phyloP scores from a whole-genome alignment of 2,329 filamentous ascomycete genomes.

The Ceratocystis lukuohia region DNA sequence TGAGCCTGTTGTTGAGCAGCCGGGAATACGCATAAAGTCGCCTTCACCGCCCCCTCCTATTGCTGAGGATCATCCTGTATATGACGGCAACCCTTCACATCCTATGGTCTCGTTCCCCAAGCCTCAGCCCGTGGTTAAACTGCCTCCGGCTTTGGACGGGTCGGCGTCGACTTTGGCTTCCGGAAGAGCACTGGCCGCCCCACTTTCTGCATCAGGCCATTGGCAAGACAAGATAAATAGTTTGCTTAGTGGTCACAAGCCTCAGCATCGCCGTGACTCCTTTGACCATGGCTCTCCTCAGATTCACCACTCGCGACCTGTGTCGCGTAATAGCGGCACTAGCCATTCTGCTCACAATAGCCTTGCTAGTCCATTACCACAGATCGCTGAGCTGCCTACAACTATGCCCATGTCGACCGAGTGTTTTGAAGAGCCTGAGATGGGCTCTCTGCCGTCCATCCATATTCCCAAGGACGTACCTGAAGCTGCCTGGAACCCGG shows the following conservation, averaged over 20 bases:
- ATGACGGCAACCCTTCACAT: slow-evolving; percentile 49
- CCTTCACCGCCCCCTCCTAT: slow-evolving; percentile 61
- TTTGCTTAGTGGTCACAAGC: slow-evolving; percentile 46
- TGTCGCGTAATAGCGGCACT: slow-evolving; percentile 5
- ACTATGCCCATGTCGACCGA: slow-evolving; percentile 59
- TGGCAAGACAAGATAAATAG: slow-evolving; percentile 82
- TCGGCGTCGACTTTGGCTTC: background rate
- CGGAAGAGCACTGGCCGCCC: background rate
- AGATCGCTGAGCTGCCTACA: slow-evolving; percentile 7
- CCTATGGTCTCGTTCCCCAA: slow-evolving; percentile 59
- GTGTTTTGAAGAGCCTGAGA: slow-evolving; percentile 70
- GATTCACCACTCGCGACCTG: background rate
- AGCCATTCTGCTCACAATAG: background rate
- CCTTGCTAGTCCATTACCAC: background rate
- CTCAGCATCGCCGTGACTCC: slow-evolving; percentile 9
- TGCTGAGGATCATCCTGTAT: slow-evolving; percentile 57
- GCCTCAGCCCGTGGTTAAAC: slow-evolving; percentile 62
- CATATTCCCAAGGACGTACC: slow-evolving; percentile 51
- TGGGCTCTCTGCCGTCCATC: slow-evolving; percentile 61
- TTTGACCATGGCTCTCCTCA: slow-evolving; percentile 7
- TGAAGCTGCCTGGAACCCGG: slow-evolving; percentile 49
- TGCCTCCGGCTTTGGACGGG: slow-evolving; percentile 45
- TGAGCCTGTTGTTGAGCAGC: slow-evolving; percentile 21
- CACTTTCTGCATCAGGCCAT: slow-evolving; percentile 7
- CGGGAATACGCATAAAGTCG: slow-evolving; percentile 36